Evolutionary conservation across 73 alveolate species (phyloP).

Genomic region (Tetrahymena elliotti): DNA sequence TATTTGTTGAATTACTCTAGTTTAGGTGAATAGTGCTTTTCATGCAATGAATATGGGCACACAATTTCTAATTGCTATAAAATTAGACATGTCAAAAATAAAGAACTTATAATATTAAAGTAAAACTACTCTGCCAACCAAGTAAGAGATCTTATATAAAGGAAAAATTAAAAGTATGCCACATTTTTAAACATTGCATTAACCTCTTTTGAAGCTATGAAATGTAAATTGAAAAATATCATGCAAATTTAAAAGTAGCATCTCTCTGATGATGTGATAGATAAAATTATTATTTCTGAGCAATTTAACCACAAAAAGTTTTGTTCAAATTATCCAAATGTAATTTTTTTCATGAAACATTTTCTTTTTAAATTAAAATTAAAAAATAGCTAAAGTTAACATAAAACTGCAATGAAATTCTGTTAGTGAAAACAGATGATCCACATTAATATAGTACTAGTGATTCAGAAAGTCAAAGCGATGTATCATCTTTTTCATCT

Average conservation of each 20-base stretch:
- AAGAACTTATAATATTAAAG: background rate
- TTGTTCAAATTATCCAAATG: background rate
- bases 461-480: background rate
- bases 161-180: background rate
- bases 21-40: background rate
- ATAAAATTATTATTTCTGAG: background rate
- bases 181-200: background rate
- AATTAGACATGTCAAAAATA: background rate
- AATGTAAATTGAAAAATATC: background rate
- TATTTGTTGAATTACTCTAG: background rate
- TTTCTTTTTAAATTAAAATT: background rate
- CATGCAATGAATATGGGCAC: background rate
- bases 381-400: background rate
- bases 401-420: background rate
- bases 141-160: background rate
- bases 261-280: background rate
- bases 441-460: background rate
- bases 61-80: background rate
- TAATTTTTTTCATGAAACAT: background rate
- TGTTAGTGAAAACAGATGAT: background rate
- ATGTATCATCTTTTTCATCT: too few species aligned
- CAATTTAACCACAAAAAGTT: background rate
- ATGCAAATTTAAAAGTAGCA: background rate
- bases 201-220: background rate
- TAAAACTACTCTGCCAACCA: background rate